phyloP scores from a whole-genome alignment of 2,329 filamentous ascomycete genomes.

The Neonectria faginata region DNA sequence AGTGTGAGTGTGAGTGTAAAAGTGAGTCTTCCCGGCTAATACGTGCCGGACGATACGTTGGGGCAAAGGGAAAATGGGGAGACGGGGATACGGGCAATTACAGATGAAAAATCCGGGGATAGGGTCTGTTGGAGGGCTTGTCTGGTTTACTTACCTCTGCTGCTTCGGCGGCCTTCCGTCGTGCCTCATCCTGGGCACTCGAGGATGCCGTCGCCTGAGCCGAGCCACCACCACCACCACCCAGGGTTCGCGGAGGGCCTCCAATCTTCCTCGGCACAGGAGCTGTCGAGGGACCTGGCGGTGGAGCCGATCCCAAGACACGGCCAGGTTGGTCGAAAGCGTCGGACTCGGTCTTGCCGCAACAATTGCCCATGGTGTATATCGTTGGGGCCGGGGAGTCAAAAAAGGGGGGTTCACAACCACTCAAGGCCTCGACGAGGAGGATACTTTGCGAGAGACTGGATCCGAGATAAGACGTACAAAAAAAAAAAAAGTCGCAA shows the following conservation, averaged over 20 bases:
- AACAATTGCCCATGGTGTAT: conserved; percentile 82
- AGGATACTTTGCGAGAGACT: neutral
- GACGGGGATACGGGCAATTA: neutral
- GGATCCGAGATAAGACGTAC: neutral
- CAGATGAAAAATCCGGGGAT: neutral
- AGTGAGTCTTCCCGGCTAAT: neutral
- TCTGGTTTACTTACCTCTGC: conserved; percentile 76
- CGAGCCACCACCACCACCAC: conserved; percentile 59
- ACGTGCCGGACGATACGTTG: neutral
- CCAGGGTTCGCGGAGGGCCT: conserved; percentile 73
- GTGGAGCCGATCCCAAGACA: conserved; percentile 69
- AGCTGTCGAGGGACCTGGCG: conserved; percentile 60
- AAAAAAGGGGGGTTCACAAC: neutral
- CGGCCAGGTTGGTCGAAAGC: conserved; percentile 80
- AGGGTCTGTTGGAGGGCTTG: too few species aligned
- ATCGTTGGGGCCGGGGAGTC: neutral
- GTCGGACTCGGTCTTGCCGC: conserved; percentile 79
- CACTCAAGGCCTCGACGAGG: too few species aligned
- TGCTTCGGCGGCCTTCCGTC: conserved; percentile 80
- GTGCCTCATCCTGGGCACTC: conserved; percentile 66
- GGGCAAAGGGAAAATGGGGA: too few species aligned
- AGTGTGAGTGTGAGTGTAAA: too few species aligned
- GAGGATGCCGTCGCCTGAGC: conserved; percentile 39
- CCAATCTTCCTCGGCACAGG: conserved; percentile 66
- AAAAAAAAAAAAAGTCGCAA: too few species aligned